Evolutionary conservation across 2,329 filamentous ascomycete genomes (phyloP), one percentile per base, ranked within the genome.

Genomic region (Trichophaea hybrida): DNA sequence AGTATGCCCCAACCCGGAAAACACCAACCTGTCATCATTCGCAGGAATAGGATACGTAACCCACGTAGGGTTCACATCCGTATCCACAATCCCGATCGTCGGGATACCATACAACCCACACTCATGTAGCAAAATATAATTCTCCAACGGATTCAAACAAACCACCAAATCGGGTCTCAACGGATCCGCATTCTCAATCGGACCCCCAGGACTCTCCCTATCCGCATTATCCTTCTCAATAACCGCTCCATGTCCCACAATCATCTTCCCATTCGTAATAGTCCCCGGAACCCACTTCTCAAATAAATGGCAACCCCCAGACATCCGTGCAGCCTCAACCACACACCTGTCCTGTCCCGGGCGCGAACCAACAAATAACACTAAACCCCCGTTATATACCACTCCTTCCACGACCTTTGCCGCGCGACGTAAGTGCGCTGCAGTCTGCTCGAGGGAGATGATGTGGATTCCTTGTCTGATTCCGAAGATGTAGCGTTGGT

Each of bases 11-110:
- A 13, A 15, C 33, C 13, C 13, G 6, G 35, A 10, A 35, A 24
- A 35, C 34, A 71, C 77, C 70, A 72, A 88, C 85, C 84, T 89
- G 77, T 98, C 93, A 70, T 98, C 93, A 72, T 98, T 98, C 55
- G 88, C 88, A 1, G 93, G 93, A 67, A 98, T 96, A 12, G 87
- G 86, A 71, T 98, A 98, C 3, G 93, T 97, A 55, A 97, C 89
- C 81, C 87, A 91, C 0, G 88, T 88, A 0, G 93, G 88, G 73
- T 97, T 86, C 1, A 83, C 84, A 72, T 98, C 86, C 0, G 93
- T 97, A 73, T 98, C 93, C 66, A 97, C 85, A 60, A 98, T 78
- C 51, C 91, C 93, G 69, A 98, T 93, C 0, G 93, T 97, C 0
- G 93, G 93, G 59, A 98, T 86, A 69, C 85, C 87, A 71, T 88